phyloP scores from a whole-genome alignment of 768 basidiomycete genomes.

The Suillus tomentosus region DNA sequence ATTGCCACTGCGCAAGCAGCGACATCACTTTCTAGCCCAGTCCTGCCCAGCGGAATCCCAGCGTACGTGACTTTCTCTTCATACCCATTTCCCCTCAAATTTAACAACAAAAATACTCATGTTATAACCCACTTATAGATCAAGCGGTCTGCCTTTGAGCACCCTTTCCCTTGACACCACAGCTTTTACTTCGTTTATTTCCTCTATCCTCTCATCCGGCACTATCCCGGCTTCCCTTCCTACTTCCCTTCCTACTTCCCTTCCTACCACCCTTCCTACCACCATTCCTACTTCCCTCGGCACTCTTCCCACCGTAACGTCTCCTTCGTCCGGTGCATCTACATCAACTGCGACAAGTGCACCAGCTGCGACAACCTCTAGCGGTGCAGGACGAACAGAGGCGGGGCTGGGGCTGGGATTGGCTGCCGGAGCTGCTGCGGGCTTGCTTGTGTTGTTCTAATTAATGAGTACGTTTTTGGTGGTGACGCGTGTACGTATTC shows the following conservation, averaged over 20 bases:
- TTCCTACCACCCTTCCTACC: background rate
- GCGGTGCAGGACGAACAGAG: conserved; percentile 10
- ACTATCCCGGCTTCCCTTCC: too few species aligned
- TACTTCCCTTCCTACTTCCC: too few species aligned
- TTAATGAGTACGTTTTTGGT: background rate
- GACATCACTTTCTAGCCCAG: background rate
- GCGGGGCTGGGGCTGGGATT: background rate
- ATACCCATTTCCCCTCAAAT: background rate
- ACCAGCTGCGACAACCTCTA: conserved; percentile 10
- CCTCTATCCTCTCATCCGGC: conserved; percentile 9
- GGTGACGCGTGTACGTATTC: background rate
- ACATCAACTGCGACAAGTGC: background rate
- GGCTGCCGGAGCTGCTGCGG: conserved; percentile 10
- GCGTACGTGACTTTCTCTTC: conserved; percentile 18
- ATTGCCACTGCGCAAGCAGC: conserved; percentile 9
- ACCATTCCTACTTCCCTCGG: background rate
- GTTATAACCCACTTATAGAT: conserved; percentile 16
- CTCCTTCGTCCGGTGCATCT: too few species aligned
- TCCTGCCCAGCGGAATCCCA: conserved; percentile 23
- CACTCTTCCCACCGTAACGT: background rate
- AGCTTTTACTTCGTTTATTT: too few species aligned
- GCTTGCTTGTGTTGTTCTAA: conserved; percentile 15
- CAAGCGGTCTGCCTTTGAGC: conserved; percentile 23
- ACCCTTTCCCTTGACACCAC: background rate
- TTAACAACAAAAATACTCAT: background rate